phyloP scores from a whole-genome alignment of 2,329 filamentous ascomycete species.

The Hypoxylon sp. region DNA sequence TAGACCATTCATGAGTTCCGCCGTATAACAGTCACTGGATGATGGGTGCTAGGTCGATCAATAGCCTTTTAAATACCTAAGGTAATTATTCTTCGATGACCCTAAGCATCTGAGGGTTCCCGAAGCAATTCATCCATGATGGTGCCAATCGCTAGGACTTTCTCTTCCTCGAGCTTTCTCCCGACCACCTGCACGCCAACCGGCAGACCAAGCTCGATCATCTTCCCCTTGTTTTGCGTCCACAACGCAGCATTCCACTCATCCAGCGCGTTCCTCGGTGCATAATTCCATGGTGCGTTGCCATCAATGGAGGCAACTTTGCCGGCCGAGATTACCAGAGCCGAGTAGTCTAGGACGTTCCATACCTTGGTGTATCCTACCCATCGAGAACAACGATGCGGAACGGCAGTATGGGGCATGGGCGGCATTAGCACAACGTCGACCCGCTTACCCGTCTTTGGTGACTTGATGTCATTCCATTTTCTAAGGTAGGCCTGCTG shows the following conservation, averaged over 20 bases:
- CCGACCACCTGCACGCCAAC: slow-evolving; percentile 68
- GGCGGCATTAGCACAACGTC: slow-evolving; percentile 71
- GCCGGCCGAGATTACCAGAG: slow-evolving; percentile 68
- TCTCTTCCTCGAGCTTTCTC: slow-evolving; percentile 67
- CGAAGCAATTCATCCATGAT: slow-evolving; percentile 52
- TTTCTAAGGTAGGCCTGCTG: slow-evolving; percentile 71
- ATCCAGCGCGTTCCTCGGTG: slow-evolving; percentile 64
- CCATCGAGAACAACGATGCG: slow-evolving; percentile 58
- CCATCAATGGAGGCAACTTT: slow-evolving; percentile 59
- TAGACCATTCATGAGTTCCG: too few relatives aligned
- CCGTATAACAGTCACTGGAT: too few relatives aligned
- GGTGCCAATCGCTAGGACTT: slow-evolving; percentile 60
- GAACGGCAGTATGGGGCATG: slow-evolving; percentile 71
- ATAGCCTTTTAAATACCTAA: not conserved
- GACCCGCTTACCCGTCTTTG: slow-evolving; percentile 59
- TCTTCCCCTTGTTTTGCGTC: slow-evolving; percentile 57
- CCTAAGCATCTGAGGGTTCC: not conserved
- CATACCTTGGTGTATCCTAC: slow-evolving; percentile 73
- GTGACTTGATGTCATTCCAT: slow-evolving; percentile 64
- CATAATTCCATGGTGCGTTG: slow-evolving; percentile 54
- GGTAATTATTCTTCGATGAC: not conserved
- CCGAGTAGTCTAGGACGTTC: slow-evolving; percentile 73
- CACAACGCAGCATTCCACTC: slow-evolving; percentile 65
- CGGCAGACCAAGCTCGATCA: slow-evolving; percentile 57
- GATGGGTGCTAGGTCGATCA: not conserved